Percentiles rank a stretch among this genome's conserved stretches.
These are phyloP conservation scores for Nevesoporus exiguus DNA, from an alignment of 768 basidiomycete species.

Conservation along the genomic window DNA sequence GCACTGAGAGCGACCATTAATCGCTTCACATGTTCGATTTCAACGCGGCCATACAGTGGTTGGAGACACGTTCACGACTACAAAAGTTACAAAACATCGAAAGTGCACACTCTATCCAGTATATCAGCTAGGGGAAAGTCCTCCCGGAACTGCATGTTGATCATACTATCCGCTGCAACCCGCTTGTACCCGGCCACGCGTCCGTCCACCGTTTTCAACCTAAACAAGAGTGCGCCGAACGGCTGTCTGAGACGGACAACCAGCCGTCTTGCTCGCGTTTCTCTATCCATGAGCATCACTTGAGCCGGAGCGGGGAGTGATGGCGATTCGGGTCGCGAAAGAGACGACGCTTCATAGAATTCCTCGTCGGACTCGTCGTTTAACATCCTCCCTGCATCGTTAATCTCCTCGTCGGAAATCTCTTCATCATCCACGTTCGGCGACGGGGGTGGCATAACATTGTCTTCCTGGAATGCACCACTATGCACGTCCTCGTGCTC, in stretches of 20 bases:
- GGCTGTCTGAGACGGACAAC: neutral
- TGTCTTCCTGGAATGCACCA: neutral
- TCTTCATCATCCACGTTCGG: neutral
- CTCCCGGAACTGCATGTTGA: neutral
- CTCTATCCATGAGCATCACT: neutral
- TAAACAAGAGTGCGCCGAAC: neutral
- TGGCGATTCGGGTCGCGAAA: neutral
- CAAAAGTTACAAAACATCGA: neutral
- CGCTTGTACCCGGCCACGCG: neutral
- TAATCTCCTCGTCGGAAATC: neutral
- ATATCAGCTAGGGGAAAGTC: neutral
- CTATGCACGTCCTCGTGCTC: neutral
- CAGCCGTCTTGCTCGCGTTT: neutral
- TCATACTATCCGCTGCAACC: neutral
- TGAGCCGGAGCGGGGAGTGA: neutral
- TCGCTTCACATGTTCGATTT: no score
- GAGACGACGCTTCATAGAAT: neutral
- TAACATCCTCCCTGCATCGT: neutral
- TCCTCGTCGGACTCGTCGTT: neutral
- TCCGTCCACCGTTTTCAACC: neutral
- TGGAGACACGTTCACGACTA: no score
- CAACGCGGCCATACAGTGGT: no score
- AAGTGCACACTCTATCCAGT: neutral
- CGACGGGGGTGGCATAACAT: neutral
- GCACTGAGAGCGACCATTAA: no score